These are phyloP conservation scores for Mucor indicus DNA, from an alignment of 371 early-diverging fungal species.

Conservation along the genomic window DNA sequence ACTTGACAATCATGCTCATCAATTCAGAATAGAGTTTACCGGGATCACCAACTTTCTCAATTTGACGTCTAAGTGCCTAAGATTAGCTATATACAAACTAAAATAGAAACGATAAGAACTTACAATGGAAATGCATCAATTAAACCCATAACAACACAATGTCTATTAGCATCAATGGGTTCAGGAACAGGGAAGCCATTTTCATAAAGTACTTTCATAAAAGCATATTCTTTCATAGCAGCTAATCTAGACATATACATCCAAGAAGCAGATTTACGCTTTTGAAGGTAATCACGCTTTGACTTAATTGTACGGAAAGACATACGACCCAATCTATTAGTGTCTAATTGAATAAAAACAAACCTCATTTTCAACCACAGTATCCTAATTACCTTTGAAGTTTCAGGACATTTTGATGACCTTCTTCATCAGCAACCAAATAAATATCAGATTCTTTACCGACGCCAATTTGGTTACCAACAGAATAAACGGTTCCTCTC, in stretches of 20 bases:
- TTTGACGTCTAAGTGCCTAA: conserved; percentile 65
- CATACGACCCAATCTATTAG: conserved; percentile 86
- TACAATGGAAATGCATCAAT: conserved; percentile 93
- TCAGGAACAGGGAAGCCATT: conserved; percentile 96
- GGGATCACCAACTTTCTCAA: conserved; percentile 81
- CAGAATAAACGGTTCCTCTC: conserved; percentile 86
- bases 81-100: background rate
- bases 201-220: conserved; percentile 91
- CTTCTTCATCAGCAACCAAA: conserved; percentile 92
- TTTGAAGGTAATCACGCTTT: conserved; percentile 95
- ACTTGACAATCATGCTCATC: conserved; percentile 92
- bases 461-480: conserved; percentile 99
- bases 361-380: background rate
- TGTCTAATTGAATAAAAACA: background rate
- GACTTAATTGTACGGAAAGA: conserved; percentile 98
- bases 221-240: conserved; percentile 96
- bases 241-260: conserved; percentile 97
- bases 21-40: conserved; percentile 91
- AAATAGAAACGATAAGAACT: background rate
- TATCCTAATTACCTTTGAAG: conserved; percentile 68
- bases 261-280: conserved; percentile 94
- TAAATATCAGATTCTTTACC: conserved; percentile 99
- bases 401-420: conserved; percentile 85
- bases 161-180: conserved; percentile 93
- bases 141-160: conserved; percentile 97